phyloP scores from a whole-genome alignment of 495 filamentous ascomycete species.

The Poronia punctata region DNA sequence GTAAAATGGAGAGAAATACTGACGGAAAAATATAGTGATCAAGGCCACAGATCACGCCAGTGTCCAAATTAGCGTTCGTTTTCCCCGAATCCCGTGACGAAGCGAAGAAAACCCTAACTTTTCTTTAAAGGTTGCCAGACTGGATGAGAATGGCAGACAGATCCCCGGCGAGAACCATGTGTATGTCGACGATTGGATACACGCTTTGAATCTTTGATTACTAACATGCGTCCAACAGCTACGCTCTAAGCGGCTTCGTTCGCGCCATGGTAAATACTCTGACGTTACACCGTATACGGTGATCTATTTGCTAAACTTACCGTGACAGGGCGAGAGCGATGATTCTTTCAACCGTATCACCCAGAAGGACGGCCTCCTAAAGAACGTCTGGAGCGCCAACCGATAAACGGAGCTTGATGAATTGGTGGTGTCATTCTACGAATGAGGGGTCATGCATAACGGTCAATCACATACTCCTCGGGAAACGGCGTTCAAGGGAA shows the following conservation, averaged over 20 bases:
- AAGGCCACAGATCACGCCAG: conserved; percentile 97
- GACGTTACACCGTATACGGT: not conserved
- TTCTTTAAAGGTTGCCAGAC: conserved; percentile 27
- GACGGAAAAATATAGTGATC: too few relatives aligned
- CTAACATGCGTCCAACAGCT: too few relatives aligned
- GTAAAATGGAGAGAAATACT: too few relatives aligned
- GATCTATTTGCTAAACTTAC: not conserved
- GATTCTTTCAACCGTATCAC: conserved; percentile 92
- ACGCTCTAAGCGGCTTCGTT: conserved; percentile 93
- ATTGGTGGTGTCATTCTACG: conserved; percentile 20
- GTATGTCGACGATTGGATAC: conserved; percentile 36
- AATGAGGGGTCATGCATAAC: not conserved
- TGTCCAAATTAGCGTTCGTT: conserved; percentile 58
- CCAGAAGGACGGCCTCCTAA: conserved; percentile 92
- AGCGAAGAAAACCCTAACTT: not conserved
- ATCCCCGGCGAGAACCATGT: conserved; percentile 96
- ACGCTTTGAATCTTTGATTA: too few relatives aligned
- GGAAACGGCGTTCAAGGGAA: conserved; percentile 22
- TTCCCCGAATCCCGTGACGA: conserved; percentile 50
- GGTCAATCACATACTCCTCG: conserved; percentile 7
- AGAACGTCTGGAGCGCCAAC: conserved; percentile 90
- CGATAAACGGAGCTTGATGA: conserved; percentile 46
- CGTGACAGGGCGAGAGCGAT: conserved; percentile 65
- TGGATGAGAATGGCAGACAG: conserved; percentile 90
- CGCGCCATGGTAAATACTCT: conserved; percentile 61